Percentiles rank a stretch among this genome's conserved stretches.
These are phyloP conservation scores for Phtheirospermum japonicum DNA, from an alignment of 257 asterid genomes.

Conservation along the genomic window DNA sequence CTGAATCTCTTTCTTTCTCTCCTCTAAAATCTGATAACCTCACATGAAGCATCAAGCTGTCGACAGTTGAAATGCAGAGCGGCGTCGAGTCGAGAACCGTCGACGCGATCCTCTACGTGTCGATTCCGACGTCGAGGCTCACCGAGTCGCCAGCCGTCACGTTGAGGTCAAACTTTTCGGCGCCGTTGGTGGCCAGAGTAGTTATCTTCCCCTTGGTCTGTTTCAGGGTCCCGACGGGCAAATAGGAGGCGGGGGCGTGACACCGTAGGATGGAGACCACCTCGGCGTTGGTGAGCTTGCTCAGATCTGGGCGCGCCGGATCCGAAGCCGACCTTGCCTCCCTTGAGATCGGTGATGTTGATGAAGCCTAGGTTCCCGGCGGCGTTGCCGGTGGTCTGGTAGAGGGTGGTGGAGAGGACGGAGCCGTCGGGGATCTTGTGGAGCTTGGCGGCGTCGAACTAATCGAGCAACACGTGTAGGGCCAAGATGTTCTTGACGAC, in stretches of 20 bases:
- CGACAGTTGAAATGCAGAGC: slow-evolving; percentile 78
- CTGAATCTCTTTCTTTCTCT: no score
- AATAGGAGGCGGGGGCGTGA: slow-evolving; percentile 73
- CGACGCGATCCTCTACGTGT: slow-evolving; percentile 72
- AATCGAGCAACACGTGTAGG: no score
- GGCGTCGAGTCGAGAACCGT: slow-evolving; percentile 87
- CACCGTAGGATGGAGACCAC: slow-evolving; percentile 64
- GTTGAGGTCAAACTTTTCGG: slow-evolving; percentile 56
- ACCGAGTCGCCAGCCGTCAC: slow-evolving; percentile 79
- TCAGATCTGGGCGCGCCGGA: slow-evolving; percentile 82
- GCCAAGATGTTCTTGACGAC: no score
- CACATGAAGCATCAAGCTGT: slow-evolving; percentile 69
- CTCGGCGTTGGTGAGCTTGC: slow-evolving; percentile 62
- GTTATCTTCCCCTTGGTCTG: slow-evolving; percentile 52
- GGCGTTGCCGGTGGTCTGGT: no score
- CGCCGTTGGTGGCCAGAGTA: no score
- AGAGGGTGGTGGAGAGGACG: no score
- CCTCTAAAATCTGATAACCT: no score
- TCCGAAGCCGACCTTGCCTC: slow-evolving; percentile 92
- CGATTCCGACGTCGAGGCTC: slow-evolving; percentile 75
- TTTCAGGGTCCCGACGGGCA: slow-evolving; percentile 73
- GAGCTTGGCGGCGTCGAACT: no score
- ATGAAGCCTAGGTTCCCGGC: no score
- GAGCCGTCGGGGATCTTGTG: no score
- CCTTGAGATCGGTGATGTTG: no score